Evolutionary conservation across 352 stramenopile species (phyloP).

Genomic region (Achlya hypogyna): DNA sequence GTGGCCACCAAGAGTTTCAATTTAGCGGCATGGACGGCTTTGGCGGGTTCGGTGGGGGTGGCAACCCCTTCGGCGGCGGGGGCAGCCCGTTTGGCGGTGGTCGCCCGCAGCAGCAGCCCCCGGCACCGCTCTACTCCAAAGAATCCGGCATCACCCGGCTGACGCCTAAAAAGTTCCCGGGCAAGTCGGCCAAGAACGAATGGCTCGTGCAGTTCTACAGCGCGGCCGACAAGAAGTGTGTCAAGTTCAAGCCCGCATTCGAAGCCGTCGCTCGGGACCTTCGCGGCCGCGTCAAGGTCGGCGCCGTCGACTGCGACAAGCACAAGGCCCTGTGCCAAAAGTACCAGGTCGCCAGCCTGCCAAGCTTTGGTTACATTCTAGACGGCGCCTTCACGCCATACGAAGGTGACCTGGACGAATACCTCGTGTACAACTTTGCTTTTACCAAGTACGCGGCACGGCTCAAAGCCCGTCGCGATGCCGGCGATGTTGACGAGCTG

Average conservation of each 20-base stretch:
- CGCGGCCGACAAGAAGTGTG: constrained; percentile 33
- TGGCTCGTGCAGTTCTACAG: constrained; percentile 80
- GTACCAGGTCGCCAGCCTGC: constrained; percentile 30
- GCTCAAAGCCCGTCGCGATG: constrained; percentile 51
- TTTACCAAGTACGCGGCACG: constrained; percentile 70
- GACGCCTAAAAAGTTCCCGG: constrained; percentile 67
- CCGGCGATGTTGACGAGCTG: constrained; percentile 61
- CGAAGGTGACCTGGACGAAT: constrained; percentile 60
- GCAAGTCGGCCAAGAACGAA: constrained; percentile 56
- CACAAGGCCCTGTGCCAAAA: constrained; percentile 42
- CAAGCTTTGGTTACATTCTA: constrained; percentile 66
- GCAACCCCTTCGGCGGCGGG: not conserved
- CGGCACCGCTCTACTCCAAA: constrained; percentile 40
- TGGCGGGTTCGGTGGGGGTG: constrained; percentile 21
- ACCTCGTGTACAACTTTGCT: constrained; percentile 75
- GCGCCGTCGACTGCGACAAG: constrained; percentile 71
- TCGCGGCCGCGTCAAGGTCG: constrained; percentile 57
- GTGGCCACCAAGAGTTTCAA: constrained; percentile 59
- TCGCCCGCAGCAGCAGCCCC: constrained; percentile 13
- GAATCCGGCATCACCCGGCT: constrained; percentile 48
- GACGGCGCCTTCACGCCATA: constrained; percentile 38
- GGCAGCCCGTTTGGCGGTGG: constrained; percentile 22
- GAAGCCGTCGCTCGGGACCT: constrained; percentile 63
- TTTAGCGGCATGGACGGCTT: constrained; percentile 76
- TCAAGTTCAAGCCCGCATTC: constrained; percentile 53